A percentile compares a stretch with the other conserved stretches of the same genome.
Evolutionary conservation across 2,329 filamentous ascomycete genomes (phyloP).

Genomic region (Escovopsis sp.): DNA sequence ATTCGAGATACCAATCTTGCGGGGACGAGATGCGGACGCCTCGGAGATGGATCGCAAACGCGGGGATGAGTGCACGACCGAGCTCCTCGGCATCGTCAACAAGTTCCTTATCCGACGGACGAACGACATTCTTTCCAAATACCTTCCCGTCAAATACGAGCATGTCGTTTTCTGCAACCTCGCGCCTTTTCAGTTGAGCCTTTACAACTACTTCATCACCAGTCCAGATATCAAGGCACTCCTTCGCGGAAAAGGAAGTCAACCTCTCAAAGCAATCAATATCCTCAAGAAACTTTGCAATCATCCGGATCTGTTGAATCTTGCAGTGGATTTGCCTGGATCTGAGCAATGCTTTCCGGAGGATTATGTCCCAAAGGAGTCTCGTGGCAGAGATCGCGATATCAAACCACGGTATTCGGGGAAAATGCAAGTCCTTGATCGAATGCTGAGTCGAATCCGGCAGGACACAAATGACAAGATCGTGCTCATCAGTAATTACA

Average conservation of each 20-base stretch:
- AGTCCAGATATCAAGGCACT: conserved; percentile 90
- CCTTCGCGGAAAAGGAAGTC: conserved; percentile 83
- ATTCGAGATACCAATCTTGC: conserved; percentile 83
- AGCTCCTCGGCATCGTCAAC: conserved; percentile 76
- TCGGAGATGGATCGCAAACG: conserved; percentile 68
- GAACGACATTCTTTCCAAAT: conserved; percentile 96
- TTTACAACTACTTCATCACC: conserved; percentile 96
- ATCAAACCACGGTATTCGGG: conserved; percentile 93
- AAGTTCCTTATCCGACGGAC: conserved; percentile 97
- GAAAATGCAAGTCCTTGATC: conserved; percentile 96
- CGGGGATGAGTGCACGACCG: conserved; percentile 69
- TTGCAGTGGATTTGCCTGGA: conserved; percentile 72
- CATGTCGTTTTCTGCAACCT: conserved; percentile 97
- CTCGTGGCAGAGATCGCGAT: conserved; percentile 78
- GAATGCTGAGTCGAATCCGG: conserved; percentile 91
- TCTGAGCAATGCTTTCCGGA: conserved; percentile 69
- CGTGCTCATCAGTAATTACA: conserved; percentile 97
- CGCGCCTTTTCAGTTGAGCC: conserved; percentile 76
- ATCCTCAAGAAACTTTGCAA: conserved; percentile 98
- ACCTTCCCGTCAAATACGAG: conserved; percentile 95
- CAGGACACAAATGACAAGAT: conserved; percentile 98
- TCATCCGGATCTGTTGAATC: conserved; percentile 80
- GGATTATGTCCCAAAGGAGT: conserved; percentile 78
- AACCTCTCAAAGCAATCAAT: conserved; percentile 91
- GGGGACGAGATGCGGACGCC: conserved; percentile 80